Base-by-base conservation (phyloP, 2,329 filamentous ascomycete species). In the Keithomyces neogunnii region DNA sequence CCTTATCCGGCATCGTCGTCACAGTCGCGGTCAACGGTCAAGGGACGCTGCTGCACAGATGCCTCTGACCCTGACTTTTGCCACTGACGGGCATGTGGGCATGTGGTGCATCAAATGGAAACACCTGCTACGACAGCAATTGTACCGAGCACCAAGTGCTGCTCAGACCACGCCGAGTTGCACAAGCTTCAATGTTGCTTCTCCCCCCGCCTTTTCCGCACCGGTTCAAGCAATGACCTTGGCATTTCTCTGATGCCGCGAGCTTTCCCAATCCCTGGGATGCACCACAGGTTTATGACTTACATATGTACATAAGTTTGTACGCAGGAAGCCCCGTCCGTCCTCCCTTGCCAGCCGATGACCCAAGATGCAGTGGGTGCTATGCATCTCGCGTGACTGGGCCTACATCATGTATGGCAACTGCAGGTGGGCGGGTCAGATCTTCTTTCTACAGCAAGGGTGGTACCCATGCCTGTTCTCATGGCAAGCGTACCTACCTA, bases 351-450 rank as follows among this genome's bases (percentile, higher is more conserved):
- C 31, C 30, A 45, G 7, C 33, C 31, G 38, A 48, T 42, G 45
- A 46, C 42, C 52, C 45, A 53, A 51, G 19, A 49, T 46, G 42
- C 43, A 44, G 46, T 49, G 47, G 40, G 50, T 55, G 55, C 51
- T 35, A 50, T 48, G 53, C 50, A 51, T 55, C 49, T 52, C 38
- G 51, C 51, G 33, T 53, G 53, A 52, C 45, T 48, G 47, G 45
- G 45, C 36, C 45, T 30, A 44, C 19, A 29, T 32, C 8, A 31
- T 52, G 28, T 46, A 44, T 19, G 31, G 48, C 31, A 38, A 48
- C 47, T 51, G 53, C 51, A 49, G 30, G 30, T 38, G 40, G 45
- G 49, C 49, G 51, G 49, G 45, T 49, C 51, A 55, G 53, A 55
- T 55, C 47, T 47, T 43, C 45, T 49, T 47, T 43, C 45, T 49